Percentiles rank a stretch among this genome's conserved stretches.
Conservation (phyloP, 2,329 filamentous ascomycete species). For the Alternaria sp. region DNA sequence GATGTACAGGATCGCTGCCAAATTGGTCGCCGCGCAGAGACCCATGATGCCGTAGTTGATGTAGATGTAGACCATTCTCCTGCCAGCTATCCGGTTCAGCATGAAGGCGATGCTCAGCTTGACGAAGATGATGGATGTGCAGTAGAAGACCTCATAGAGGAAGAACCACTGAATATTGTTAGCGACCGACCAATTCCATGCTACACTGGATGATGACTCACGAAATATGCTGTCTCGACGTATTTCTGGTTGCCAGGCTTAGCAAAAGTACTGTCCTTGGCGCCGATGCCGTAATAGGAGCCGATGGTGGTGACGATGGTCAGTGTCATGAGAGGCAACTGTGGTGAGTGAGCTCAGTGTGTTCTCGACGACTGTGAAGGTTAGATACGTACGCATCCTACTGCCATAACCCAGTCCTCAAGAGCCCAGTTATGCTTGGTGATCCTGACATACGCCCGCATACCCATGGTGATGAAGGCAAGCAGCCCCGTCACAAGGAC, state of each 20-base stretch:
- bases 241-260: slow-evolving; percentile 20
- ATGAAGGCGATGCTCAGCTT: slow-evolving; percentile 48
- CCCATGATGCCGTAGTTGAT: slow-evolving; percentile 37
- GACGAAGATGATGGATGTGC: slow-evolving; percentile 44
- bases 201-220: slow-evolving; percentile 14
- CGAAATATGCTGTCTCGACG: slow-evolving; percentile 15
- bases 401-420: slow-evolving; percentile 40
- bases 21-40: slow-evolving; percentile 39
- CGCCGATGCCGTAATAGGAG: slow-evolving; percentile 42
- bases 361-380: not conserved
- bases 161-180: slow-evolving; percentile 41
- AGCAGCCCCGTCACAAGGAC: slow-evolving; percentile 21
- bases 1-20: slow-evolving; percentile 45
- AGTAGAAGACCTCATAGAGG: slow-evolving; percentile 48
- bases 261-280: slow-evolving; percentile 29
- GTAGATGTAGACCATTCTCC: slow-evolving; percentile 31
- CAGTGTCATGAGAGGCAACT: slow-evolving; percentile 1
- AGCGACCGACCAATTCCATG: not conserved
- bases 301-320: slow-evolving; percentile 35
- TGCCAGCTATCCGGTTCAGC: slow-evolving; percentile 43
- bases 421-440: slow-evolving; percentile 30
- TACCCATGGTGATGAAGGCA: slow-evolving; percentile 18
- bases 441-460: slow-evolving; percentile 26
- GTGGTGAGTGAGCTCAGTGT: not conserved
- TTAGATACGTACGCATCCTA: slow-evolving; percentile 1